Conservation (phyloP, 2,329 filamentous ascomycete genomes). For the Neonectria coccinea region DNA sequence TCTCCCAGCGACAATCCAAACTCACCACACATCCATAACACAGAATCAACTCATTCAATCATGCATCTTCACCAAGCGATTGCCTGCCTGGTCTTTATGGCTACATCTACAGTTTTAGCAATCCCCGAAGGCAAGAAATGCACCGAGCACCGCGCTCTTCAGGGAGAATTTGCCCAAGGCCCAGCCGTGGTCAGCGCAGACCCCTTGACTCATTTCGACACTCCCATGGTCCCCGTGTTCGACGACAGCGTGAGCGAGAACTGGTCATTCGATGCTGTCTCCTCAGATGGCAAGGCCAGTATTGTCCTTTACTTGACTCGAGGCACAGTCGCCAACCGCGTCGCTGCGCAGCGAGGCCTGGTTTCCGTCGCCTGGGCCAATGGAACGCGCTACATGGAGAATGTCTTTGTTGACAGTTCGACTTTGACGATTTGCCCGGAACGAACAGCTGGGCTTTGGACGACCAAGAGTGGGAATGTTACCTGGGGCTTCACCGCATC, state of each 20-base stretch:
- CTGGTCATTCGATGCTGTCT: slow-evolving; percentile 30
- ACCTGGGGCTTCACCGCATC: slow-evolving; percentile 30
- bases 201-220: slow-evolving; percentile 24
- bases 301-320: slow-evolving; percentile 31
- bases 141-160: neutral
- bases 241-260: slow-evolving; percentile 25
- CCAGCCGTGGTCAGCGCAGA: slow-evolving; percentile 16
- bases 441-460: slow-evolving; percentile 24
- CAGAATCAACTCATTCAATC: slow-evolving; percentile 3
- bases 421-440: slow-evolving; percentile 26
- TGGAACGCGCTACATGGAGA: slow-evolving; percentile 36
- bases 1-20: too few species aligned
- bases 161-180: slow-evolving; percentile 8
- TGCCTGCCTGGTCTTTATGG: neutral
- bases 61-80: slow-evolving; percentile 5
- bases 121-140: neutral
- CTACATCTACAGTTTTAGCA: neutral
- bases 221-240: slow-evolving; percentile 27
- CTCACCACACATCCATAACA: too few species aligned
- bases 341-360: slow-evolving; percentile 29
- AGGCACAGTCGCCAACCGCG: slow-evolving; percentile 26
- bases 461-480: slow-evolving; percentile 14
- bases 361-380: slow-evolving; percentile 33
- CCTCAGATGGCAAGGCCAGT: slow-evolving; percentile 28
- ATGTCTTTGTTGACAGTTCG: slow-evolving; percentile 25